Evolutionary conservation across 768 basidiomycete genomes (phyloP).

Genomic region (Suillus paluster): DNA sequence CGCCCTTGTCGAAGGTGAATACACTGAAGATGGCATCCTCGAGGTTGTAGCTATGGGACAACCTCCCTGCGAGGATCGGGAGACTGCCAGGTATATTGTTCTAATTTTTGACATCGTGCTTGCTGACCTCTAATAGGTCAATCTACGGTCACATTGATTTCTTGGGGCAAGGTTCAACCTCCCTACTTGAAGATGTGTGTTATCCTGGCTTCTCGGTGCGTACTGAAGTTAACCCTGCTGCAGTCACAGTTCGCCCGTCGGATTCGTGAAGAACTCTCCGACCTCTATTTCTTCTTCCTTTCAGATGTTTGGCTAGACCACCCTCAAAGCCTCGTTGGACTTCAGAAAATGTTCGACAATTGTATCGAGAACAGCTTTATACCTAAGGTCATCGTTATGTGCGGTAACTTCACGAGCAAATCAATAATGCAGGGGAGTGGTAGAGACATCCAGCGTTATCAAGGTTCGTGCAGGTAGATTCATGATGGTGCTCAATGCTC

Average conservation of each 20-base stretch:
- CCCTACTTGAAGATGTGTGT: slow-evolving; percentile 87
- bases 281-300: slow-evolving; percentile 88
- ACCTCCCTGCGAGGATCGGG: slow-evolving; percentile 92
- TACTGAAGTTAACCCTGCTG: slow-evolving; percentile 5
- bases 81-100: slow-evolving; percentile 69
- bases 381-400: slow-evolving; percentile 88
- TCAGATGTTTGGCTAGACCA: slow-evolving; percentile 98
- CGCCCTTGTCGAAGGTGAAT: slow-evolving; percentile 94
- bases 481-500: not conserved
- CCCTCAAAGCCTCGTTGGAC: slow-evolving; percentile 75
- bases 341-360: slow-evolving; percentile 87
- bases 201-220: not conserved
- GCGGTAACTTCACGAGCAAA: slow-evolving; percentile 92
- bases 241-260: slow-evolving; percentile 67
- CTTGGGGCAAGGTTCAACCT: slow-evolving; percentile 91
- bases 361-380: slow-evolving; percentile 87
- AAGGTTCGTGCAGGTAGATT: slow-evolving; percentile 54
- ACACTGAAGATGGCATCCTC: slow-evolving; percentile 88
- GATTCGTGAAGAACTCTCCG: slow-evolving; percentile 68
- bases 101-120: not conserved
- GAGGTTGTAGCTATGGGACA: slow-evolving; percentile 95
- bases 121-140: slow-evolving; percentile 53
- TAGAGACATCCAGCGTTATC: slow-evolving; percentile 80
- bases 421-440: slow-evolving; percentile 80
- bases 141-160: slow-evolving; percentile 98